Base-by-base conservation (phyloP, 73 alveolate genomes). In the Paramecium biaurelia region DNA sequence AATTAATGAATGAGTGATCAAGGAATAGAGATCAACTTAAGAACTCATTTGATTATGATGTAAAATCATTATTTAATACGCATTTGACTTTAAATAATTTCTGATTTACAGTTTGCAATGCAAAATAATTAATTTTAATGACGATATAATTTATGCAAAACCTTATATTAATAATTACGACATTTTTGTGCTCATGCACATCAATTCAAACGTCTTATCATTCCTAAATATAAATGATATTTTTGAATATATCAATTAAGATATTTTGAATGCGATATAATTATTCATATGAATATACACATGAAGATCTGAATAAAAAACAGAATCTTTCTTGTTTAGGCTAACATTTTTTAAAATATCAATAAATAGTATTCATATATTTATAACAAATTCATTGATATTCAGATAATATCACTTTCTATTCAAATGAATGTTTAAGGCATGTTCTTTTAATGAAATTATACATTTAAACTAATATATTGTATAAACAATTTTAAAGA, bases 331-430 rank as follows among this genome's bases (percentile, higher is more conserved):
- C n/a, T 38, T 38, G 8, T 38, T 0, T 7, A 7, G 14, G 0
- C 2, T 38, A 1, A 38, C 7, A 38, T 5, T 7, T 38, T 38
- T 38, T 1, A 38, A 38, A 8, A 38, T 7, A 6, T 38, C 5
- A 4, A 38, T 10, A 38, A 38, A 38, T 10, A 38, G 47, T 38
- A 38, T 38, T 38, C 47, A 38, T 38, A 38, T 38, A 38, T 6
- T 38, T 38, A 38, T 38, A 2, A 38, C 47, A 7, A 38, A 7
- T 7, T 38, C 41, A 34, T 21, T 34, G 70, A 20, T 9, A 6
- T 21, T 38, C 42, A 38, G 68, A 76, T 2, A 92, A 45, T 89
- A 89, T 7, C 6, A 28, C 92, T 89, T 68, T n/a, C 68, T 30
- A 86, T 92, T 21, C 20, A 38, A 38, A 7, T 38, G n/a, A 7